Conservation (phyloP, 495 filamentous ascomycete species). For the Hypoxylon lienhwacheense region DNA sequence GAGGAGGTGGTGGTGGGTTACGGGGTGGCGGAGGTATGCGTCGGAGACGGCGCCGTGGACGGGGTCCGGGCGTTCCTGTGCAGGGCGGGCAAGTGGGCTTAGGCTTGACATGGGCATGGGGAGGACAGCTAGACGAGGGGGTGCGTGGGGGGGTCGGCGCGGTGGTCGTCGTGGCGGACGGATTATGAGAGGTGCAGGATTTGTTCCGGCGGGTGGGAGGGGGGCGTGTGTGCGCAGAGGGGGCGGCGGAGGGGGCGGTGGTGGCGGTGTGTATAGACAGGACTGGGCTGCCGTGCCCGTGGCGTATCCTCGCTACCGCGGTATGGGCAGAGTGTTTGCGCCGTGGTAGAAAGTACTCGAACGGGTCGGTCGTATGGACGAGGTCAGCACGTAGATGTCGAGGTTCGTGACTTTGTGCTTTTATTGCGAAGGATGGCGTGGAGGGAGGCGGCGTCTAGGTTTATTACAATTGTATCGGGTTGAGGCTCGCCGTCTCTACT, state of each 20-base stretch:
- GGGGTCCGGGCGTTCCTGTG: slow-evolving; percentile 30
- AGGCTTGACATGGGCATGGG: too few species aligned
- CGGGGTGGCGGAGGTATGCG: slow-evolving; percentile 2
- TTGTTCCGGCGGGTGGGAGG: slow-evolving; percentile 17
- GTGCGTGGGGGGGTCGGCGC: slow-evolving; percentile 24
- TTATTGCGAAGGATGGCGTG: too few species aligned
- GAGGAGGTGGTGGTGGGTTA: background rate
- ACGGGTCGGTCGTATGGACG: too few species aligned
- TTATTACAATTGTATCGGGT: too few species aligned
- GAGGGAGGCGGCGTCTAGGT: too few species aligned
- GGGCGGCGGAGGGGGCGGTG: slow-evolving; percentile 45
- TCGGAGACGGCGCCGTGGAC: slow-evolving; percentile 6
- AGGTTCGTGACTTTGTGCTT: too few species aligned
- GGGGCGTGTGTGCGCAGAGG: slow-evolving; percentile 8
- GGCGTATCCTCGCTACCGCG: slow-evolving; percentile 53
- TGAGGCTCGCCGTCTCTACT: too few species aligned
- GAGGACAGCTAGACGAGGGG: too few species aligned
- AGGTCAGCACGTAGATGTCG: too few species aligned
- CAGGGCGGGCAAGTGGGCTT: too few species aligned
- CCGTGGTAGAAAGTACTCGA: slow-evolving; percentile 41
- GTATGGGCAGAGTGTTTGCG: slow-evolving; percentile 37
- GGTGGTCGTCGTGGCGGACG: slow-evolving; percentile 40
- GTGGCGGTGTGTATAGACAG: slow-evolving; percentile 51
- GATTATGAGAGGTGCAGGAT: slow-evolving; percentile 60
- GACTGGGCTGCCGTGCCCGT: slow-evolving; percentile 54